Evolutionary conservation across 306 rosid genomes (phyloP).

Genomic region (Oemleria cerasiformis): DNA sequence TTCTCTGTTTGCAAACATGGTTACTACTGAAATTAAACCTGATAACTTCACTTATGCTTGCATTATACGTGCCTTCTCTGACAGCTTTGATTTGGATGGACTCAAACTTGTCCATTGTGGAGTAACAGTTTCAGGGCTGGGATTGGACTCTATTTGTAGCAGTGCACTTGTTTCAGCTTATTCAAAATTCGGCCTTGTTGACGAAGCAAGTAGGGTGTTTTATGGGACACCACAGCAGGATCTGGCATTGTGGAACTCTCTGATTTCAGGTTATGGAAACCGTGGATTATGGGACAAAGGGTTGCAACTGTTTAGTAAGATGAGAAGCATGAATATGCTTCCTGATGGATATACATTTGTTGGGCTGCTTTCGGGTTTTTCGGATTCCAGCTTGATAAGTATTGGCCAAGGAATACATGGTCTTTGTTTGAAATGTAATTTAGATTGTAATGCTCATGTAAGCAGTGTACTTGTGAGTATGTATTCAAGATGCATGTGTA

Average conservation of each 20-base stretch:
- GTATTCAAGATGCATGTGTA: conserved; percentile 76
- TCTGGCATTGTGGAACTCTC: conserved; percentile 76
- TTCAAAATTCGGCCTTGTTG: conserved; percentile 65
- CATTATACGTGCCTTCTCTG: conserved; percentile 40
- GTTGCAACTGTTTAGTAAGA: conserved; percentile 44
- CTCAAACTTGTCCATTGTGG: conserved; percentile 40
- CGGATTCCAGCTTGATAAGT: conserved; percentile 44
- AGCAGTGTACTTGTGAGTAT: conserved; percentile 69
- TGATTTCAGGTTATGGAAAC: conserved; percentile 65
- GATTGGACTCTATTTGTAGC: conserved; percentile 36
- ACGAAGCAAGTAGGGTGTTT: conserved; percentile 63
- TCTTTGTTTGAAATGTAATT: conserved; percentile 49
- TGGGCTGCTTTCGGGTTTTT: conserved; percentile 57
- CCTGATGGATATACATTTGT: conserved; percentile 82
- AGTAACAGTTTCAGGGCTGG: conserved; percentile 36
- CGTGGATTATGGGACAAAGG: conserved; percentile 63
- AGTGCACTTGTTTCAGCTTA: conserved; percentile 61
- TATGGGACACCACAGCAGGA: conserved; percentile 51
- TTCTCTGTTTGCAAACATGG: conserved; percentile 55
- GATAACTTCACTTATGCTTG: conserved; percentile 51
- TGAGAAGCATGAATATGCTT: conserved; percentile 46
- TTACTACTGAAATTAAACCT: conserved; percentile 43
- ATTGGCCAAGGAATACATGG: conserved; percentile 70
- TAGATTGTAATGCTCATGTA: conserved; percentile 59
- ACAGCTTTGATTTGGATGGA: conserved; percentile 25